phyloP scores from a whole-genome alignment of 73 alveolate species.

The Tetrahymena thermophila region DNA sequence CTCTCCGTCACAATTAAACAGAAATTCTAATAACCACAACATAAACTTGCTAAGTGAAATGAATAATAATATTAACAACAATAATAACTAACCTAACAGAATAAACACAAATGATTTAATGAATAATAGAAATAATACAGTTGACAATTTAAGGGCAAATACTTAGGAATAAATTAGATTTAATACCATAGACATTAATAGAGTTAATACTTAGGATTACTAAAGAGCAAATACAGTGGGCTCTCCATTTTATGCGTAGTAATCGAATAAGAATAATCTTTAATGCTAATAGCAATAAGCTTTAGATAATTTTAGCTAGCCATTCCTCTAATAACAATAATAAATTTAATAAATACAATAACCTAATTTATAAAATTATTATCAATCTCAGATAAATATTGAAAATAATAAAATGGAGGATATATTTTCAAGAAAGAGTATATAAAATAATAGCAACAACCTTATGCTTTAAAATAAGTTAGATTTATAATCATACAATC shows the following conservation, averaged over 20 bases:
- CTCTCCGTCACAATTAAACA: neutral
- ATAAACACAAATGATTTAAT: neutral
- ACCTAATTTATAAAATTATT: neutral
- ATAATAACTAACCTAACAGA: neutral
- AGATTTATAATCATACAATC: neutral
- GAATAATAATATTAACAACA: neutral
- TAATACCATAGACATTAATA: neutral
- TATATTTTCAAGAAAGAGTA: neutral
- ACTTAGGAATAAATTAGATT: neutral
- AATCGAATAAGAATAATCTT: too few relatives aligned
- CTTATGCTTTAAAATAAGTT: neutral
- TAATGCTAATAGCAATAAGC: neutral
- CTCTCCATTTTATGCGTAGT: neutral
- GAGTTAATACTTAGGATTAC: neutral
- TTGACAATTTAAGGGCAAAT: neutral
- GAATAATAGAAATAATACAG: neutral
- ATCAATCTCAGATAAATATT: neutral
- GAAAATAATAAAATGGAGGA: neutral
- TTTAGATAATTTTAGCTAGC: neutral
- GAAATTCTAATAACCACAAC: neutral
- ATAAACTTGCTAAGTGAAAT: neutral
- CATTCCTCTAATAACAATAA: neutral
- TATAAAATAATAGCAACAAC: neutral
- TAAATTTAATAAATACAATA: too few relatives aligned
- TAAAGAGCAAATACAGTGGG: neutral